phyloP scores from a whole-genome alignment of 345 rosid genomes.

The Erucastrum elatum region DNA sequence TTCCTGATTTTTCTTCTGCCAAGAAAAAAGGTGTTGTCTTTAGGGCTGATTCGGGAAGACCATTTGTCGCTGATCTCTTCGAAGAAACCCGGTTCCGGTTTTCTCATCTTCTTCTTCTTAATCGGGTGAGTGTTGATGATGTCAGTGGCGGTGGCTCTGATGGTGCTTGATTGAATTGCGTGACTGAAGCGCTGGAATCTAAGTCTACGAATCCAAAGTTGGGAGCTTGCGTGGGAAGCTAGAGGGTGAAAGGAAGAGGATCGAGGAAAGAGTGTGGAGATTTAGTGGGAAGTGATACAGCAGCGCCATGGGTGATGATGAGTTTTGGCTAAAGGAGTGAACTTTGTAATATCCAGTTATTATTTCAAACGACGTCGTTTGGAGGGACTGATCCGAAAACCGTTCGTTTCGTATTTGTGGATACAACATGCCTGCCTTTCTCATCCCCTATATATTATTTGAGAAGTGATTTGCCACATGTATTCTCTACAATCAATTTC shows the following conservation, averaged over 20 bases:
- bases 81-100: constrained; percentile 70
- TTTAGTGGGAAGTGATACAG: constrained; percentile 40
- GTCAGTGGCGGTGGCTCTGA: constrained; percentile 33
- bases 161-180: constrained; percentile 28
- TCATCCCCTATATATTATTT: background rate
- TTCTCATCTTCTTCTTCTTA: constrained; percentile 51
- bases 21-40: constrained; percentile 61
- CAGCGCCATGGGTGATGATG: constrained; percentile 48
- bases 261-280: constrained; percentile 23
- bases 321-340: constrained; percentile 5
- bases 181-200: constrained; percentile 35
- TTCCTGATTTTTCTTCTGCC: constrained; percentile 53
- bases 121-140: constrained; percentile 26
- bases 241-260: constrained; percentile 30
- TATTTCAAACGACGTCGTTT: background rate
- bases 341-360: background rate
- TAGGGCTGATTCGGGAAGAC: constrained; percentile 54
- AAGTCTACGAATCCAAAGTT: constrained; percentile 20
- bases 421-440: constrained; percentile 9
- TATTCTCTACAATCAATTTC: too few species aligned
- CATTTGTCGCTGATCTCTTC: constrained; percentile 73
- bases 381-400: background rate
- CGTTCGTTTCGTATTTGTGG: background rate
- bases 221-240: background rate
- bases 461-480: too few species aligned